Evolutionary conservation across 2,329 filamentous ascomycete species (phyloP), one percentile per base, ranked within the genome.

Genomic region (Parasarocladium wereldwijsianum): DNA sequence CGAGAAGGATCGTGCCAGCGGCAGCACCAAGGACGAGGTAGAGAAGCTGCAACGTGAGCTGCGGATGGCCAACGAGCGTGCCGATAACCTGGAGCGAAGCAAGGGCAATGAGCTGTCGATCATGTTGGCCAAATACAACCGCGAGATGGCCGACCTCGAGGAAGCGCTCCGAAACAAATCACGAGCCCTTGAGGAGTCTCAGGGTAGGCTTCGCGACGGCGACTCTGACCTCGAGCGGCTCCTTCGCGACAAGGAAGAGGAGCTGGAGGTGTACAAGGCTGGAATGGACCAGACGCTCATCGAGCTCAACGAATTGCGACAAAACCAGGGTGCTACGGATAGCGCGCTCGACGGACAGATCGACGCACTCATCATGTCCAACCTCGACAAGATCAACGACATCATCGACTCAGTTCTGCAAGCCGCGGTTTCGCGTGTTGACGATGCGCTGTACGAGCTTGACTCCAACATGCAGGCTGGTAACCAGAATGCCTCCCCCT

Each of bases 391-490:
- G 64, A 87, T 98, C 52, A 90, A 93, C 58, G 85, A 93, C 43
- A 87, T 98, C 31, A 93, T 98, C 42, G 90, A 98, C 52, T 93
- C 87, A 0, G 90, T 98, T 4, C 64, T 98, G 22, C 86, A 96
- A 50, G 78, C 83, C 28, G 90, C 86, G 41, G 84, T 96, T 14
- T 76, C 90, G 45, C 78, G 90, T 25, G 86, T 98, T 10, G 90
- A 98, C 45, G 90, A 98, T 54, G 85, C 90, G 24, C 64, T 98
- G 20, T 98, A 98, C 57, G 90, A 98, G 54, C 66, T 98, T 24
- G 90, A 98, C 54, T 96, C 90, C 13, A 81, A 81, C 13, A 96
- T 96, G 85, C 87, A 96, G 52, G 90, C 87, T 23, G 90, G 90
- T 53, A 98, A 98, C 59, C 90, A 96, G 58, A 98, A 92, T 46